Conservation (phyloP, 2,329 filamentous ascomycete genomes). For the Aspergillus japonicus region DNA sequence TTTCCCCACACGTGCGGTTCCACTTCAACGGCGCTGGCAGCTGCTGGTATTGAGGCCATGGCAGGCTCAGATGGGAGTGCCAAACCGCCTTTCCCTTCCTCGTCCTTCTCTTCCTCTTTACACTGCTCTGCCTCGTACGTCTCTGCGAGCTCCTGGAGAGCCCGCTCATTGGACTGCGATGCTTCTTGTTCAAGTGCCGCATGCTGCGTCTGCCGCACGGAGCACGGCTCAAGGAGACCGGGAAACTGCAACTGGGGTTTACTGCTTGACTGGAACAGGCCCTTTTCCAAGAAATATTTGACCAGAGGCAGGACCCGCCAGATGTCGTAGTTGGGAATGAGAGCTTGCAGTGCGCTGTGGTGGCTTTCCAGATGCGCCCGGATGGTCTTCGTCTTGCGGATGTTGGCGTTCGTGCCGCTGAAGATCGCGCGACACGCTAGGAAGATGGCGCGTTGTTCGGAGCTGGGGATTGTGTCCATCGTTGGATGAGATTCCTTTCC, state of each 20-base stretch:
- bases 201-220: no score
- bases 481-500: no score
- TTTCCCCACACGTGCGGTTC: no score
- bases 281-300: not conserved
- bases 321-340: not conserved
- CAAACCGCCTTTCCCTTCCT: no score
- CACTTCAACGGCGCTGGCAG: no score
- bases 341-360: not conserved
- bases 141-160: no score
- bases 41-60: no score
- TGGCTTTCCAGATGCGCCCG: not conserved
- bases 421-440: slow-evolving; percentile 7
- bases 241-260: slow-evolving; percentile 1
- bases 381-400: not conserved
- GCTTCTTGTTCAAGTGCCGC: no score
- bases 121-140: no score
- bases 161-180: no score
- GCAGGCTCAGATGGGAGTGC: no score
- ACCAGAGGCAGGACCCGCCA: not conserved
- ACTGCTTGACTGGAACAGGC: not conserved
- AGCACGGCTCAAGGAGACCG: not conserved
- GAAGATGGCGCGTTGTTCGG: not conserved
- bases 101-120: no score
- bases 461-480: not conserved
- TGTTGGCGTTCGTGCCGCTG: not conserved